A percentile compares a stretch with the other conserved stretches of the same genome.
These are phyloP conservation scores for Pluteus cervinus DNA, from an alignment of 768 basidiomycete species.

Conservation along the genomic window DNA sequence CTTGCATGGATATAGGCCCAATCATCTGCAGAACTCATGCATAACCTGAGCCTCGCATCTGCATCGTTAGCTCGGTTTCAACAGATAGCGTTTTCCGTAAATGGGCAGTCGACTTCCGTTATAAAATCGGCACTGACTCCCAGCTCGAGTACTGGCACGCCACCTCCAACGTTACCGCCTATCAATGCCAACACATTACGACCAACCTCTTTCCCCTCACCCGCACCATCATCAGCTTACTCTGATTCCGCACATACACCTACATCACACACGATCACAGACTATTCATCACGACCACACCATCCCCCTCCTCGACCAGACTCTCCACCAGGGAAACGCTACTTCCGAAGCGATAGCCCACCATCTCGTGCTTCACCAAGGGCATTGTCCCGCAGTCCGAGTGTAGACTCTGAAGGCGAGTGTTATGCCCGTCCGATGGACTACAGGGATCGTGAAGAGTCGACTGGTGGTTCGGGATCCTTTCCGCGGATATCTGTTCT, in stretches of 20 bases:
- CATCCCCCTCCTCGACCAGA: constrained; percentile 5
- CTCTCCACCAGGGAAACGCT: too few relatives aligned
- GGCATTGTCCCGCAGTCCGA: constrained; percentile 15
- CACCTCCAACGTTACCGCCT: too few relatives aligned
- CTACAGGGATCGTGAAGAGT: constrained; percentile 36
- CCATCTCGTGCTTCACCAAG: constrained; percentile 5
- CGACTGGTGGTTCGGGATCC: too few relatives aligned
- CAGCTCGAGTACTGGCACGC: too few relatives aligned
- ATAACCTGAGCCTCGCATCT: constrained; percentile 38
- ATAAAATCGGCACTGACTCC: constrained; percentile 10
- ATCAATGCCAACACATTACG: too few relatives aligned
- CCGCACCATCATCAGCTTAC: constrained; percentile 17
- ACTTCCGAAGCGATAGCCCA: constrained; percentile 26
- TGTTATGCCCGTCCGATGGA: constrained; percentile 49
- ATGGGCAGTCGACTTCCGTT: constrained; percentile 5
- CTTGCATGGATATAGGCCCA: too few relatives aligned
- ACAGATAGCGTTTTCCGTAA: constrained; percentile 35
- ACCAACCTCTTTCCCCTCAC: constrained; percentile 22
- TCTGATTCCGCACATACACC: constrained; percentile 2
- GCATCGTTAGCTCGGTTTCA: constrained; percentile 51
- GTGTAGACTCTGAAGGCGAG: constrained; percentile 29
- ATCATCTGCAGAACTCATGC: constrained; percentile 46
- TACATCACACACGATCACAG: constrained; percentile 1
- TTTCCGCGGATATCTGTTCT: constrained; percentile 21
- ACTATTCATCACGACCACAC: constrained; percentile 7